Evolutionary conservation across 2,329 filamentous ascomycete species (phyloP).

Genomic region (Colletotrichum chlorophyti): DNA sequence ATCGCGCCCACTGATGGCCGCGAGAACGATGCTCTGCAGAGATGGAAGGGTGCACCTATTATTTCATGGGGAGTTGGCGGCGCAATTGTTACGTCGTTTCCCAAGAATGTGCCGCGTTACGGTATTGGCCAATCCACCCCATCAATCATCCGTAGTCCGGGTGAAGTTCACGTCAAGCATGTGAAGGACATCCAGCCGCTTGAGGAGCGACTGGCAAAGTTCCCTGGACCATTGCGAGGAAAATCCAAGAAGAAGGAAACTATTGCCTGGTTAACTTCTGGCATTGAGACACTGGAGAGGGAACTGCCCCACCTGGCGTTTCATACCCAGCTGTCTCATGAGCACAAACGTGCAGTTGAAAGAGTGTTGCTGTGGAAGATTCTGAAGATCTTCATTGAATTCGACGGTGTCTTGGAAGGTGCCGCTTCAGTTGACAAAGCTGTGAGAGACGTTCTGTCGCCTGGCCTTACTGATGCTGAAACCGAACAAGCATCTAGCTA

Average conservation of each 20-base stretch:
- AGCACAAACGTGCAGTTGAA: constrained; percentile 78
- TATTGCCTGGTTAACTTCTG: constrained; percentile 77
- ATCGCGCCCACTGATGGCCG: constrained; percentile 70
- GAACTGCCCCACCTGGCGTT: constrained; percentile 56
- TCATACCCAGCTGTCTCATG: constrained; percentile 56
- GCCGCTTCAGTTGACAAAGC: constrained; percentile 74
- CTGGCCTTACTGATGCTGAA: constrained; percentile 48
- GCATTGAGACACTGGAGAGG: constrained; percentile 77
- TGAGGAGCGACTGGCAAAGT: constrained; percentile 76
- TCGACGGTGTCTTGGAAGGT: constrained; percentile 84
- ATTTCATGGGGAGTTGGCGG: constrained; percentile 91
- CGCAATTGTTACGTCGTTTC: constrained; percentile 82
- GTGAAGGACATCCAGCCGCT: constrained; percentile 77
- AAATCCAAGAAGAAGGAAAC: constrained; percentile 98
- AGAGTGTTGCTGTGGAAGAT: constrained; percentile 88
- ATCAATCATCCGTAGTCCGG: constrained; percentile 81
- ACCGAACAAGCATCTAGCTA: constrained; percentile 34
- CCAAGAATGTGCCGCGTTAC: constrained; percentile 87
- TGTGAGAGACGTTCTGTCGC: constrained; percentile 76
- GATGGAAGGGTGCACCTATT: constrained; percentile 90
- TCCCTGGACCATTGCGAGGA: constrained; percentile 86
- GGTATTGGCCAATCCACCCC: constrained; percentile 75
- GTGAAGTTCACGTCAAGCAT: constrained; percentile 80
- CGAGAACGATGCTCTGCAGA: constrained; percentile 78
- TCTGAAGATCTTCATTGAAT: constrained; percentile 79